These are phyloP conservation scores for Atkinsonella texensis DNA, from an alignment of 2,329 filamentous ascomycete genomes.

Conservation along the genomic window DNA sequence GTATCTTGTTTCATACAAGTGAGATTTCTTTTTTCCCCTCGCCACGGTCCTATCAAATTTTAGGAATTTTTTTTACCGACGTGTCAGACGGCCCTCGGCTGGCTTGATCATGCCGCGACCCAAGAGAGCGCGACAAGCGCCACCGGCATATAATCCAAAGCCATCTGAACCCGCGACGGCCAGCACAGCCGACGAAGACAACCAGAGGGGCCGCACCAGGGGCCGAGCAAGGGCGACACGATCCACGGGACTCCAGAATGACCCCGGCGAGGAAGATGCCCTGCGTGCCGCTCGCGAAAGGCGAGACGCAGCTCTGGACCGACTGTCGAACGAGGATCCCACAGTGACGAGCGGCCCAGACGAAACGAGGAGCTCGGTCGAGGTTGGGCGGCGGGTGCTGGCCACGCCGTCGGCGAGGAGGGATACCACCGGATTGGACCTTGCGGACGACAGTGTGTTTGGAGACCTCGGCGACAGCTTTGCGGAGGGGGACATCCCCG, in stretches of 20 bases:
- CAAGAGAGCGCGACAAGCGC: slow-evolving; percentile 8
- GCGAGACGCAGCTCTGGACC: slow-evolving; percentile 25
- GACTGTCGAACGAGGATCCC: slow-evolving; percentile 23
- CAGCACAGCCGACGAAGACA: slow-evolving; percentile 6
- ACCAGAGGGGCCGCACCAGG: slow-evolving; percentile 16
- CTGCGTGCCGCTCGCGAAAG: slow-evolving; percentile 15
- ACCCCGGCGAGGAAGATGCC: slow-evolving; percentile 15
- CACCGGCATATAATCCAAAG: neutral
- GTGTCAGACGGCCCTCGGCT: neutral
- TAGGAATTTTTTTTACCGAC: no score
- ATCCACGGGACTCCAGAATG: slow-evolving; percentile 8
- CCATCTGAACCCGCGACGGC: neutral
- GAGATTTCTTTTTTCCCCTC: no score
- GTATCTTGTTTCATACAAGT: no score
- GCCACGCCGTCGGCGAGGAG: slow-evolving; percentile 23
- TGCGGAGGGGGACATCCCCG: slow-evolving; percentile 24
- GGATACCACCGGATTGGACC: slow-evolving; percentile 36
- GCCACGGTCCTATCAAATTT: no score
- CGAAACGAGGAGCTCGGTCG: slow-evolving; percentile 22
- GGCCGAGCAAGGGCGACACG: slow-evolving; percentile 11
- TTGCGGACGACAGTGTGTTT: slow-evolving; percentile 36
- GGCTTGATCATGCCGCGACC: slow-evolving; percentile 9
- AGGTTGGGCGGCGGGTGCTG: slow-evolving; percentile 24
- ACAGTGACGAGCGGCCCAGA: slow-evolving; percentile 16
- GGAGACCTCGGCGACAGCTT: slow-evolving; percentile 32